Conservation (phyloP, 768 basidiomycete genomes). For the Kondoa malvinella region DNA sequence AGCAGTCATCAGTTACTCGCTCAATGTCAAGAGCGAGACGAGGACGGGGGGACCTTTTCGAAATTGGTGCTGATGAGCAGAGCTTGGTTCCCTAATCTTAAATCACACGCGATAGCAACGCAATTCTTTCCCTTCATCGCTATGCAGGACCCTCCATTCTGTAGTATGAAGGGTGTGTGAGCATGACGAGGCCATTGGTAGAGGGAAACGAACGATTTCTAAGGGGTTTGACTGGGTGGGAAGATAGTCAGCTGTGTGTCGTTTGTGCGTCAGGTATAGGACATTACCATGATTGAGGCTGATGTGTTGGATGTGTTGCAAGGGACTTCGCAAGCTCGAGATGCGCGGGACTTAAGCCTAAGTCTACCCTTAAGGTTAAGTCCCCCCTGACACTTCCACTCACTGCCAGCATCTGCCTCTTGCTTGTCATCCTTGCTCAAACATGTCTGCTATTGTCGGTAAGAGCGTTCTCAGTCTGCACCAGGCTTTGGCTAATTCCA, state of each 20-base stretch:
- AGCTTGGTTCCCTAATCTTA: conserved; percentile 74
- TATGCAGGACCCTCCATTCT: conserved; percentile 91
- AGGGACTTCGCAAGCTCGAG: neutral
- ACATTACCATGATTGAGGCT: no score
- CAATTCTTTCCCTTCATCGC: conserved; percentile 99
- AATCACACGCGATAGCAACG: conserved; percentile 91
- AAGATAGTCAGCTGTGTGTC: neutral
- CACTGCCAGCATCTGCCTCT: no score
- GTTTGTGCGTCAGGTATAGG: no score
- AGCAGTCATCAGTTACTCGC: no score
- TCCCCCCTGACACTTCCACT: no score
- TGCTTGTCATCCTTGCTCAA: no score
- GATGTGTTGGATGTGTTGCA: neutral
- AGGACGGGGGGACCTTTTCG: conserved; percentile 53
- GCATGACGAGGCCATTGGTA: neutral
- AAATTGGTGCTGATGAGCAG: conserved; percentile 78
- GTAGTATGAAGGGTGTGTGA: neutral
- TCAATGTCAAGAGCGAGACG: conserved; percentile 9
- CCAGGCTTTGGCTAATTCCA: neutral
- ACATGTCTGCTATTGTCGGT: neutral
- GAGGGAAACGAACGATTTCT: neutral
- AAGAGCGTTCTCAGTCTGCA: neutral
- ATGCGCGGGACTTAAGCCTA: neutral
- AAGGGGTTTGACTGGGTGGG: neutral
- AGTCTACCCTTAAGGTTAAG: neutral